Percentiles rank a stretch among this genome's conserved stretches.
phyloP scores from a whole-genome alignment of 2,329 filamentous ascomycete genomes.

The Microcyclospora pomicola region DNA sequence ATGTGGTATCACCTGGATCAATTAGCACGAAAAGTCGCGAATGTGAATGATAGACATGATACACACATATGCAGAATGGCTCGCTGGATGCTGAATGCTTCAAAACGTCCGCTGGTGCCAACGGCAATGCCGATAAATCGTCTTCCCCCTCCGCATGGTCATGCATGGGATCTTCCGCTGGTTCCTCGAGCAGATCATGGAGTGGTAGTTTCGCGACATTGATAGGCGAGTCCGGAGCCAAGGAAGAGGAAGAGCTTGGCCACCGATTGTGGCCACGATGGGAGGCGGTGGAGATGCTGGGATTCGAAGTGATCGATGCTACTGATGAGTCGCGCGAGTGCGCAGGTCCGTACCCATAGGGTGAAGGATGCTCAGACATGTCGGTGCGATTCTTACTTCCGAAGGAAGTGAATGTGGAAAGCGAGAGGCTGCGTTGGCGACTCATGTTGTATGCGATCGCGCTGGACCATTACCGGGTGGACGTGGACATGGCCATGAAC shows the following conservation, averaged over 20 bases:
- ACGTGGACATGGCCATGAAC: conserved; percentile 1
- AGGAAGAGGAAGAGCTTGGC: conserved; percentile 66
- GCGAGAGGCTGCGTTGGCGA: conserved; percentile 16
- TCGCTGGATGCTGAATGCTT: conserved; percentile 11
- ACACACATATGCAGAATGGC: conserved; percentile 62
- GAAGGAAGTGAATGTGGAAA: conserved; percentile 12
- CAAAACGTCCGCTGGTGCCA: background rate
- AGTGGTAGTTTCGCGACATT: conserved; percentile 49
- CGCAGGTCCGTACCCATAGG: conserved; percentile 12
- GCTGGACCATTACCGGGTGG: background rate
- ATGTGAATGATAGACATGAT: background rate
- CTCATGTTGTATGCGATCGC: conserved; percentile 13
- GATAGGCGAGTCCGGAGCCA: conserved; percentile 50
- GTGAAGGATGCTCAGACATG: conserved; percentile 11
- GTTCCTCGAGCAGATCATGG: conserved; percentile 75
- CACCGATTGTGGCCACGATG: conserved; percentile 47
- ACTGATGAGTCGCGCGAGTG: conserved; percentile 25
- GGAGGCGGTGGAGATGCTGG: conserved; percentile 58
- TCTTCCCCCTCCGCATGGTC: conserved; percentile 45
- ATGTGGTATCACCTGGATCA: conserved; percentile 44
- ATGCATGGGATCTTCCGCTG: conserved; percentile 25
- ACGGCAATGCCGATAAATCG: conserved; percentile 30
- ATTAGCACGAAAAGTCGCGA: conserved; percentile 1
- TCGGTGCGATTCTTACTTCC: conserved; percentile 5
- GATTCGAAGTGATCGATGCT: conserved; percentile 52